Evolutionary conservation across 257 asterid genomes (phyloP).

Genomic region (Solanum chiquidenum): DNA sequence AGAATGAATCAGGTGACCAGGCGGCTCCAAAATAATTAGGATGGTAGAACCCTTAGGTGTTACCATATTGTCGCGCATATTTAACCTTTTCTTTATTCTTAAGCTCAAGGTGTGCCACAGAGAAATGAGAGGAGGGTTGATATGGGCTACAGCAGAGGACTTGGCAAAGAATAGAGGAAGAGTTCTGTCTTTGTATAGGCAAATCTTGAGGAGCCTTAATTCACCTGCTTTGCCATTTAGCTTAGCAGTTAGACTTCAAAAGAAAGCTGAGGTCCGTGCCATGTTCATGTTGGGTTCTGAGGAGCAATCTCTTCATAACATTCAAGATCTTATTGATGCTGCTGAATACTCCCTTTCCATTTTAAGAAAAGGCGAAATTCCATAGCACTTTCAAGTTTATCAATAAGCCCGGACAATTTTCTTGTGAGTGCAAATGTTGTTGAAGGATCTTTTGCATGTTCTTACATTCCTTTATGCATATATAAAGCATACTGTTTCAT

Average conservation of each 20-base stretch:
- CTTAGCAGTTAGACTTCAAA: constrained; percentile 57
- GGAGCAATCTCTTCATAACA: constrained; percentile 72
- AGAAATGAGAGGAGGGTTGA: constrained; percentile 58
- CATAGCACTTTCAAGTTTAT: constrained; percentile 32
- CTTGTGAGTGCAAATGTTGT: neutral
- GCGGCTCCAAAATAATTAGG: neutral
- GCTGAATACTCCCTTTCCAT: constrained; percentile 72
- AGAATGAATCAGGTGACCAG: neutral
- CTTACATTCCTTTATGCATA: neutral
- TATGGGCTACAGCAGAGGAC: constrained; percentile 89
- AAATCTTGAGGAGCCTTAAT: constrained; percentile 66
- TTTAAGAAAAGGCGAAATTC: constrained; percentile 55
- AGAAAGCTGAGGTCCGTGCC: constrained; percentile 75
- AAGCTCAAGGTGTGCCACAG: neutral
- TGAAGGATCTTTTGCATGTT: neutral
- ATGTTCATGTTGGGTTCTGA: constrained; percentile 65
- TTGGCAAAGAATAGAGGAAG: constrained; percentile 52
- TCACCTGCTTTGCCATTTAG: constrained; percentile 71
- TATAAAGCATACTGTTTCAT: neutral
- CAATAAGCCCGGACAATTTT: neutral
- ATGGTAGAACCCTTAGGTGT: neutral
- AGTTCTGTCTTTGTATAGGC: constrained; percentile 60
- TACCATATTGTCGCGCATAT: neutral
- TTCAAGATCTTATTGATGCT: constrained; percentile 70
- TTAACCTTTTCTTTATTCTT: neutral